A percentile compares a stretch with the other conserved stretches of the same genome.
phyloP scores from a whole-genome alignment of 768 basidiomycete species.

The Rhizopogon vinicolor region DNA sequence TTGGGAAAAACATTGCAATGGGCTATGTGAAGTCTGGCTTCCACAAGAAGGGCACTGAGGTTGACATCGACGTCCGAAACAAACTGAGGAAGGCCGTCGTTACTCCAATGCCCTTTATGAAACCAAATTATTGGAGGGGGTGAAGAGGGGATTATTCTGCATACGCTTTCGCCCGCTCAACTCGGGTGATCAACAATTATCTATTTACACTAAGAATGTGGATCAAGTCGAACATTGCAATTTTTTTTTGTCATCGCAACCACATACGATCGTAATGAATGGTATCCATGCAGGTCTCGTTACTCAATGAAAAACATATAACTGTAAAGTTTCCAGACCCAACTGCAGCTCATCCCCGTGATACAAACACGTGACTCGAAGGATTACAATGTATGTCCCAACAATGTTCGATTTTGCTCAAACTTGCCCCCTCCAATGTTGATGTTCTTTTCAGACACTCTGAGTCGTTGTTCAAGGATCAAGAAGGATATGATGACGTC shows the following conservation, averaged over 20 bases:
- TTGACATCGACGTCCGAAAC: constrained; percentile 81
- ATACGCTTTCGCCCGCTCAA: background rate
- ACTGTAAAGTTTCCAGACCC: background rate
- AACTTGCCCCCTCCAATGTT: constrained; percentile 8
- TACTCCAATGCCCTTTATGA: constrained; percentile 84
- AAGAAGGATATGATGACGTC: constrained; percentile 10
- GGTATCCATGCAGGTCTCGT: background rate
- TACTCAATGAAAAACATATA: background rate
- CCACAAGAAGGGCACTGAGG: constrained; percentile 88
- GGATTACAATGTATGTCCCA: background rate
- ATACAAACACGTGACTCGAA: background rate
- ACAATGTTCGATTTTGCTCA: constrained; percentile 7
- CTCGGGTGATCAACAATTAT: background rate
- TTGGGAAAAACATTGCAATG: constrained; percentile 94
- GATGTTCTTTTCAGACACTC: constrained; percentile 6
- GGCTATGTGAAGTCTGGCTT: constrained; percentile 78
- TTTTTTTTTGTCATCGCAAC: background rate
- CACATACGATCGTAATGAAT: background rate
- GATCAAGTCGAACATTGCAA: background rate
- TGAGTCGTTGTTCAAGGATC: constrained; percentile 13
- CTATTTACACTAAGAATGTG: background rate
- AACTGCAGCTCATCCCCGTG: background rate
- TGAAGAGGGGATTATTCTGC: constrained; percentile 6
- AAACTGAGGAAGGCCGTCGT: constrained; percentile 73
- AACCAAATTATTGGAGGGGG: constrained; percentile 78